Evolutionary conservation across 345 rosid species (phyloP).

Genomic region (Corchorus olitorius): DNA sequence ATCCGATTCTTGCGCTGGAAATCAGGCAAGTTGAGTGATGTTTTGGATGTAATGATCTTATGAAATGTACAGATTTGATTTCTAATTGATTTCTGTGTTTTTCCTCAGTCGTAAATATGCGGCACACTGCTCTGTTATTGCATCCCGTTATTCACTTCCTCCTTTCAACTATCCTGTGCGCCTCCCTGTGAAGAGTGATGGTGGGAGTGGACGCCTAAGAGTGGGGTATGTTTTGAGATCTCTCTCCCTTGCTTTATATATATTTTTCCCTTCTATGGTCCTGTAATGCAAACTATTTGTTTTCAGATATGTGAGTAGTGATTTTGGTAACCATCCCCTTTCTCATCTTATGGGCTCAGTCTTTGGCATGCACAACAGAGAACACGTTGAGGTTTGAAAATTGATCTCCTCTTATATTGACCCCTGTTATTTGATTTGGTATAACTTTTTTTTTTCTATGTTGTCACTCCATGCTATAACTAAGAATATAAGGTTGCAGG

Average conservation of each 20-base stretch:
- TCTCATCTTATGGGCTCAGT: constrained; percentile 99
- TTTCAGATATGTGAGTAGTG: constrained; percentile 74
- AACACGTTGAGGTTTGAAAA: constrained; percentile 74
- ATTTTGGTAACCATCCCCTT: constrained; percentile 94
- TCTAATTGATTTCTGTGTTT: constrained; percentile 12
- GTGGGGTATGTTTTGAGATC: constrained; percentile 50
- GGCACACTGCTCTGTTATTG: constrained; percentile 87
- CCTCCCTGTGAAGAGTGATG: constrained; percentile 56
- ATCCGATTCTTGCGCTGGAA: constrained; percentile 90
- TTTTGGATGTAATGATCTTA: background rate
- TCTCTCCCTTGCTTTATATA: background rate
- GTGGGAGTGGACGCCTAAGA: constrained; percentile 67
- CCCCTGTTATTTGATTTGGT: background rate
- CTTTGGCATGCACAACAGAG: constrained; percentile 95
- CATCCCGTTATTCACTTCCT: constrained; percentile 83
- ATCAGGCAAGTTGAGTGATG: constrained; percentile 59
- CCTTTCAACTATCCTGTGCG: constrained; percentile 69
- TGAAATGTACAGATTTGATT: background rate
- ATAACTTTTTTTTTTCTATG: background rate
- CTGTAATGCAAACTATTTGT: background rate
- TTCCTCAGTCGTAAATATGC: constrained; percentile 85
- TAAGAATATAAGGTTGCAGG: constrained; percentile 41
- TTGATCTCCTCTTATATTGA: background rate
- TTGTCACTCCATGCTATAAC: background rate
- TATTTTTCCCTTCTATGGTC: too few relatives aligned